These are phyloP conservation scores for Mortierella sp. DNA, from an alignment of 371 early-diverging fungal species.

Conservation along the genomic window DNA sequence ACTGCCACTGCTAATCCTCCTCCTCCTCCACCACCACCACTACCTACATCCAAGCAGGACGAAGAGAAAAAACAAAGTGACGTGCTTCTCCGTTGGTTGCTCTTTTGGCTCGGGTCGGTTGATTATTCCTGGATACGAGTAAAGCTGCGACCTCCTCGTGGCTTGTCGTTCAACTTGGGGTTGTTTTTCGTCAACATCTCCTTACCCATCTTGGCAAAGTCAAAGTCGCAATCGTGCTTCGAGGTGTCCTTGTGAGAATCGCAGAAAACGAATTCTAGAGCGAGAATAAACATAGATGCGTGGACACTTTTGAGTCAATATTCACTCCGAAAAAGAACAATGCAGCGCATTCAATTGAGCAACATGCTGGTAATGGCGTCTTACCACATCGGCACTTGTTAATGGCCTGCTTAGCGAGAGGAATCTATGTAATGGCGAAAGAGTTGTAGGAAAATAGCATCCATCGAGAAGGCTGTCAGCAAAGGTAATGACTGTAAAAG, in stretches of 20 bases:
- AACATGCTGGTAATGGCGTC: not conserved
- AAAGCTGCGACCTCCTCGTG: conserved; percentile 85
- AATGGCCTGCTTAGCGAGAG: conserved; percentile 85
- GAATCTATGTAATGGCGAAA: conserved; percentile 63
- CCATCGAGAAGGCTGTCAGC: not conserved
- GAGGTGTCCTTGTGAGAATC: conserved; percentile 84
- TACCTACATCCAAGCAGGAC: not conserved
- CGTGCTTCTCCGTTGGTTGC: not conserved
- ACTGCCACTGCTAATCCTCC: not conserved
- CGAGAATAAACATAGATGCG: not conserved
- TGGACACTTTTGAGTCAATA: not conserved
- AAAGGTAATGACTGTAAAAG: not conserved
- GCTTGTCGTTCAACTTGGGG: conserved; percentile 82
- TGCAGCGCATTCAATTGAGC: not conserved
- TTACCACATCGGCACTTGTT: conserved; percentile 86
- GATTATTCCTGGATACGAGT: conserved; percentile 71
- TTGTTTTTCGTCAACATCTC: conserved; percentile 83
- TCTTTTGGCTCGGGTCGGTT: not conserved
- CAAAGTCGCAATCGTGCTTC: conserved; percentile 85
- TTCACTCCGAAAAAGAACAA: not conserved
- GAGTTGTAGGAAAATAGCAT: not conserved
- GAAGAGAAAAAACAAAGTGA: not conserved
- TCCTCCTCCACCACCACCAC: not conserved
- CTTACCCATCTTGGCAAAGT: conserved; percentile 78
- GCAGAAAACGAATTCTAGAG: conserved; percentile 81